Base-by-base conservation (phyloP, 2,329 filamentous ascomycete species). In the Zasmidium citrigriseum region DNA sequence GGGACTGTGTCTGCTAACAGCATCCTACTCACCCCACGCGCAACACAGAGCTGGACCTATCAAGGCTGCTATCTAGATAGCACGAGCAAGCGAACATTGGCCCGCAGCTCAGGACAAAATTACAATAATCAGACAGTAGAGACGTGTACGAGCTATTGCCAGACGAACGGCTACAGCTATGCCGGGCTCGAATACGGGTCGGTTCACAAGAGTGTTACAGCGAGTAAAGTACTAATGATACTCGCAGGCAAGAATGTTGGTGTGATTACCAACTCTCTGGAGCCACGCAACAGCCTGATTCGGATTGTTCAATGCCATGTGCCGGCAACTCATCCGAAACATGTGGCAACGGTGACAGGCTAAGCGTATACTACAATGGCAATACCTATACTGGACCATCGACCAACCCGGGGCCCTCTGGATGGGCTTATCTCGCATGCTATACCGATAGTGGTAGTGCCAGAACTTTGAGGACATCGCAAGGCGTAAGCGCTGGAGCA, bases 381-480 rank as follows among this genome's bases (percentile, higher is more conserved):
- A 38, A 18, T 4, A 53, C n/a, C 16, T 51, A 46, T 16, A 34
- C 46, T 45, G 53, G 48, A 38, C 53, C 58, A 4, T 41, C 46
- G 61, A 69, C 65, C 1, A 56, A 56, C 16, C 58, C 58, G 9
- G 58, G 58, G 1, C 53, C 53, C n/a, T 11, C 34, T 34, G 53
- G 57, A 10, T 56, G 53, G 58, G 24, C 53, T 12, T 72, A 69
- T 50, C 61, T 63, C 23, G 70, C 69, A 11, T 73, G 71, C 62
- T 73, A 63, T 41, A 65, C 64, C 4, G 68, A 73, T 46, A 55
- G 54, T 14, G 54, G 53, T 10, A 57, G 60, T 1, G 52, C 52
- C 12, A 55, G 57, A 18, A 63, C 67, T 34, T 58, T 70, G 20
- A 11, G 62, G 2, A 58, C 61, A 20, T 56, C 51, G 10, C 67